Conservation (phyloP, 257 asterid species). For the Fraxinus americana region DNA sequence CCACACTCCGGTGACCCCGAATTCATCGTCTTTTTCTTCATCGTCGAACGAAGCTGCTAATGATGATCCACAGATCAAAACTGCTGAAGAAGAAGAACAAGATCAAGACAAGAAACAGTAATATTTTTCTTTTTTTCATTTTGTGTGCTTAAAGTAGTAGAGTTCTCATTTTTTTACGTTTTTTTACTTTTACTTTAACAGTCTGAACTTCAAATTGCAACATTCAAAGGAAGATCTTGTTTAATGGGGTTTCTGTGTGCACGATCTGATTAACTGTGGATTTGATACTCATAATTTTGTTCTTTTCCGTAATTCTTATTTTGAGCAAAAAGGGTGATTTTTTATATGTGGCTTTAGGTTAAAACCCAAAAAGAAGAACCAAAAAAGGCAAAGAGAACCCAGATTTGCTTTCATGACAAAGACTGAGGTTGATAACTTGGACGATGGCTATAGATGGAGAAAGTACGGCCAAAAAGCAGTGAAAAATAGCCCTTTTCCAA, state of each 20-base stretch:
- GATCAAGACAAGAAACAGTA: conserved; percentile 42
- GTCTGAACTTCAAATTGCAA: not conserved
- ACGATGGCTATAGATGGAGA: conserved; percentile 74
- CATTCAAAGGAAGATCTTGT: not conserved
- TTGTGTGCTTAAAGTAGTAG: not conserved
- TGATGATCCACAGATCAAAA: conserved; percentile 26
- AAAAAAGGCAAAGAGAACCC: conserved; percentile 44
- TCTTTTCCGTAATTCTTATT: not conserved
- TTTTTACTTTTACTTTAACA: not conserved
- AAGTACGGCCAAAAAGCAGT: conserved; percentile 71
- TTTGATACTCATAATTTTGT: not conserved
- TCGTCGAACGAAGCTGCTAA: conserved; percentile 45
- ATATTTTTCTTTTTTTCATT: not conserved
- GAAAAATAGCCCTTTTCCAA: conserved; percentile 61
- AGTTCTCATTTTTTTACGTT: not conserved
- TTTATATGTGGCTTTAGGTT: conserved; percentile 25
- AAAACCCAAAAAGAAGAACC: conserved; percentile 50
- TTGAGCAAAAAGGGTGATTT: not conserved
- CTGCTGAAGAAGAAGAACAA: conserved; percentile 26
- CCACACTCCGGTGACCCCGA: conserved; percentile 41
- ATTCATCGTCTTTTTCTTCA: conserved; percentile 43
- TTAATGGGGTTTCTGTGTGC: not conserved
- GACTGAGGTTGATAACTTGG: conserved; percentile 56
- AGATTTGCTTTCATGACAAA: conserved; percentile 69
- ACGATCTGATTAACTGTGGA: conserved; percentile 5